phyloP scores from a whole-genome alignment of 306 rosid species.

The Comarum palustre region DNA sequence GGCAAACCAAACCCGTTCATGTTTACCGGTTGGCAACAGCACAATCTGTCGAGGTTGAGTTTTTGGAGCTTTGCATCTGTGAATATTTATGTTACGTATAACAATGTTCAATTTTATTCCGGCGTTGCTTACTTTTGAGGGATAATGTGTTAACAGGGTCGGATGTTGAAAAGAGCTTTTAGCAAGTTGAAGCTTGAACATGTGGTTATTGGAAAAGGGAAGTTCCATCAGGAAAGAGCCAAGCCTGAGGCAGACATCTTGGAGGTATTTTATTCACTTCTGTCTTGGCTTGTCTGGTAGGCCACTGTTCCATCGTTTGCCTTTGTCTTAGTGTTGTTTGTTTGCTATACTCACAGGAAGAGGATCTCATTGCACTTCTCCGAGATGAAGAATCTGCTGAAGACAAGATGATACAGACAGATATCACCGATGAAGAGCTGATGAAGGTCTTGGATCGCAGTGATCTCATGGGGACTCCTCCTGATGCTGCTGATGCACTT shows the following conservation, averaged over 20 bases:
- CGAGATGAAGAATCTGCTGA: conserved; percentile 73
- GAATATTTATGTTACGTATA: not conserved
- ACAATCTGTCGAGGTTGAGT: conserved; percentile 82
- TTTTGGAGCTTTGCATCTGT: not conserved
- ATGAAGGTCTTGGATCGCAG: conserved; percentile 75
- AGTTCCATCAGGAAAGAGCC: conserved; percentile 71
- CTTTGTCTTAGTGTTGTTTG: not conserved
- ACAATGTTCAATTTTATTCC: not conserved
- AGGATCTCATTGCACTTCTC: conserved; percentile 64
- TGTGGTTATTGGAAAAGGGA: conserved; percentile 89
- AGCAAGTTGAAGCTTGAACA: conserved; percentile 98
- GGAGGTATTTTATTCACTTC: conserved; percentile 53
- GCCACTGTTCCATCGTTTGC: not conserved
- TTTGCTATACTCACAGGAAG: conserved; percentile 41
- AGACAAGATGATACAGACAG: conserved; percentile 75
- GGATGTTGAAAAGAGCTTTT: conserved; percentile 87
- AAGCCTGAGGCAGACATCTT: conserved; percentile 28
- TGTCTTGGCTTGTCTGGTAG: not conserved
- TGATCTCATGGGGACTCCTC: conserved; percentile 42
- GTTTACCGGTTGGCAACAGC: conserved; percentile 96
- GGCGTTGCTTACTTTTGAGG: not conserved
- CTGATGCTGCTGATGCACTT: conserved; percentile 14
- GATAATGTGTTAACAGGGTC: conserved; percentile 55
- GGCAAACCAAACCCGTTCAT: conserved; percentile 96
- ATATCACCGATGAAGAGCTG: conserved; percentile 63